Percentiles rank a stretch among this genome's conserved stretches.
These are phyloP conservation scores for Aspergillus asperescens DNA, from an alignment of 495 filamentous ascomycete species.

Conservation along the genomic window DNA sequence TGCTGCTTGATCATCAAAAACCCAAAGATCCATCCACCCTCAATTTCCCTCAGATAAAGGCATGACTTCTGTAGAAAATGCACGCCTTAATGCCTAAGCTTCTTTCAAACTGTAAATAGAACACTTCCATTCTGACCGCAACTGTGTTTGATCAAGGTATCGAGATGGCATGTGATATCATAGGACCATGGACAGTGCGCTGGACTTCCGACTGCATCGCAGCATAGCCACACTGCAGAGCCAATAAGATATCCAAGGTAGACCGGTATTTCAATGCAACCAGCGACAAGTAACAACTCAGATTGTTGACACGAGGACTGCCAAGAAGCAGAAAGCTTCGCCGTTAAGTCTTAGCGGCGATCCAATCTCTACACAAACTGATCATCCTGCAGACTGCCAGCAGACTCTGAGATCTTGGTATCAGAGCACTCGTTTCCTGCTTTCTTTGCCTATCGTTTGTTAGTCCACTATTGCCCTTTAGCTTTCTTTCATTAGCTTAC, in stretches of 20 bases:
- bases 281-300: too few species aligned
- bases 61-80: too few species aligned
- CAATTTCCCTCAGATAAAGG: too few species aligned
- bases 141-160: not conserved
- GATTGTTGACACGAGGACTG: too few species aligned
- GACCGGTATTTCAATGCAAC: too few species aligned
- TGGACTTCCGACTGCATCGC: too few species aligned
- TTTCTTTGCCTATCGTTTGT: not conserved
- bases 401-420: not conserved
- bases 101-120: too few species aligned
- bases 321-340: constrained; percentile 14
- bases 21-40: not conserved
- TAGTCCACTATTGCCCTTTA: not conserved
- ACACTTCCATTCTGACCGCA: too few species aligned
- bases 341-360: constrained; percentile 10
- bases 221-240: not conserved
- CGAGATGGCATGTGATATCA: not conserved
- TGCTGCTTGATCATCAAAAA: not conserved
- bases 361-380: not conserved
- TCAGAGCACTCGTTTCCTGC: constrained; percentile 1
- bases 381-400: not conserved
- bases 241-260: not conserved
- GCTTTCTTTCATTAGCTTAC: not conserved
- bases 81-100: too few species aligned
- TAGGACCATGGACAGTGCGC: not conserved